Percentiles rank a stretch among this genome's conserved stretches.
Conservation (phyloP, 257 asterid species). For the Voacanga thouarsii region DNA sequence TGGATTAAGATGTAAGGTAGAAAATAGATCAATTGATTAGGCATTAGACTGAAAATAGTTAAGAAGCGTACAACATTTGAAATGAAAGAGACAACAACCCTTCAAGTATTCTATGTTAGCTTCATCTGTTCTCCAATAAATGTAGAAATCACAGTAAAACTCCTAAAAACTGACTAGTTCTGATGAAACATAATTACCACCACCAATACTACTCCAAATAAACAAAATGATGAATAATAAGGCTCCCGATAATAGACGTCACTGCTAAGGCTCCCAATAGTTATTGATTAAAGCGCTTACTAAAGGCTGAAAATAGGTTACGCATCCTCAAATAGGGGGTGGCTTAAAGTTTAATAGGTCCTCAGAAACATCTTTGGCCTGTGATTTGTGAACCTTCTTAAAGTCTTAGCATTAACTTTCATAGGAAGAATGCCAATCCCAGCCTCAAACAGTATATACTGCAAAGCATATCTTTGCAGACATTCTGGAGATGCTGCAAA, state of each 20-base stretch:
- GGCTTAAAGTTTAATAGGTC: neutral
- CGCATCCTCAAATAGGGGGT: neutral
- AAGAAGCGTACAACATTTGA: neutral
- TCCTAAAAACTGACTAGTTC: neutral
- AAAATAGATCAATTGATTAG: too few species aligned
- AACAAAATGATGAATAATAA: too few species aligned
- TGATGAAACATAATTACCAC: neutral
- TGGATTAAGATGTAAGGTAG: neutral
- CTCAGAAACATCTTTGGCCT: neutral
- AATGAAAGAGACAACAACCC: neutral
- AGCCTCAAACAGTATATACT: neutral
- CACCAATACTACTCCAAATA: neutral
- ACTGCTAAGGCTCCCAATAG: neutral
- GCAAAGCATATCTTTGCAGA: neutral
- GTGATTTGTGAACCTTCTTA: neutral
- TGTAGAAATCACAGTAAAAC: too few species aligned
- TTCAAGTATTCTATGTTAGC: neutral
- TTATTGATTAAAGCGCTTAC: neutral
- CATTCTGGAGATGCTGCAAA: neutral
- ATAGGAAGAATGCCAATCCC: neutral
- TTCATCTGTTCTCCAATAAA: neutral
- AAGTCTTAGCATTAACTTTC: neutral
- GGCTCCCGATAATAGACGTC: neutral
- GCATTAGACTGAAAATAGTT: neutral
- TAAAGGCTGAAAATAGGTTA: neutral